These are phyloP conservation scores for Epichloe baconii DNA, from an alignment of 2,329 filamentous ascomycete genomes.

Conservation along the genomic window DNA sequence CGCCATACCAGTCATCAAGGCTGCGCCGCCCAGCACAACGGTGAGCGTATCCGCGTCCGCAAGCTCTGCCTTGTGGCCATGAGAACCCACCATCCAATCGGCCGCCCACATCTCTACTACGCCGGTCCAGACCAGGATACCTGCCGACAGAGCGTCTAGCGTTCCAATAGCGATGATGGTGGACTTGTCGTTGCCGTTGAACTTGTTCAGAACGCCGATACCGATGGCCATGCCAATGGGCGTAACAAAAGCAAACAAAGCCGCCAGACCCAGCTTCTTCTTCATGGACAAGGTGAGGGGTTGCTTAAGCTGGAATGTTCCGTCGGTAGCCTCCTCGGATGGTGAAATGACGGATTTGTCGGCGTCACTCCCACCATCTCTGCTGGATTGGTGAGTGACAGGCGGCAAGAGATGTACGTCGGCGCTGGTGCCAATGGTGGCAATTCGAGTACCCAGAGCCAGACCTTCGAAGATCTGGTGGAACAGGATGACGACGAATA, in stretches of 20 bases:
- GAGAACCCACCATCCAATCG: constrained; percentile 50
- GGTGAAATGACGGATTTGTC: constrained; percentile 14
- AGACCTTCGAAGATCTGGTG: constrained; percentile 71
- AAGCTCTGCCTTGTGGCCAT: constrained; percentile 33
- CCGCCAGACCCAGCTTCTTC: constrained; percentile 48
- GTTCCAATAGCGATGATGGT: constrained; percentile 63
- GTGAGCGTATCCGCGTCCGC: constrained; percentile 33
- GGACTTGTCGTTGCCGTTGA: constrained; percentile 58
- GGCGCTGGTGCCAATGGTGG: constrained; percentile 33
- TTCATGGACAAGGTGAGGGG: constrained; percentile 20
- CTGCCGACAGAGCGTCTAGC: constrained; percentile 59
- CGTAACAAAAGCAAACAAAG: constrained; percentile 55
- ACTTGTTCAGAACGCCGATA: constrained; percentile 53
- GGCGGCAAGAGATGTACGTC: constrained; percentile 11
- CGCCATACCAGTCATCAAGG: constrained; percentile 47
- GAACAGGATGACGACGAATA: constrained; percentile 59
- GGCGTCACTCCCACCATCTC: constrained; percentile 8
- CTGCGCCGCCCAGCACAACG: constrained; percentile 35
- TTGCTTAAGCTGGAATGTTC: constrained; percentile 7
- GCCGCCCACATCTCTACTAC: constrained; percentile 68
- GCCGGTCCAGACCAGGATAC: constrained; percentile 68
- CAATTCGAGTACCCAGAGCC: constrained; percentile 59
- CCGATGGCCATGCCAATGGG: constrained; percentile 73
- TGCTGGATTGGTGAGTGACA: constrained; percentile 6
- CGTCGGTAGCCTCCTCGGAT: constrained; percentile 10